phyloP scores from a whole-genome alignment of 306 rosid genomes.

The Arachis stenosperma region DNA sequence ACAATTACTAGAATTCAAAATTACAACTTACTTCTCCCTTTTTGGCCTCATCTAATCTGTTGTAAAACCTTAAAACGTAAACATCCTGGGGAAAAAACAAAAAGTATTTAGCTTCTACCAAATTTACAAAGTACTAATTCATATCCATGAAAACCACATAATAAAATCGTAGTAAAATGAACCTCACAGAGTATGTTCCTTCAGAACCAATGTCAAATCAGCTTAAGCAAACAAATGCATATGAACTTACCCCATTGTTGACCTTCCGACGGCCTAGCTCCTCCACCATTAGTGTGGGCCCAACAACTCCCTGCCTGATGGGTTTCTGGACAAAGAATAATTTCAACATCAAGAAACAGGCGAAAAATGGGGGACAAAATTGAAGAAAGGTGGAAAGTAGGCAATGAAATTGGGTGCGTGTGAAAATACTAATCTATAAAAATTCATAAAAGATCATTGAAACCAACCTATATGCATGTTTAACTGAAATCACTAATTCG shows the following conservation, averaged over 20 bases:
- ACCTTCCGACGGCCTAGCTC: constrained; percentile 80
- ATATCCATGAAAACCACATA: not conserved
- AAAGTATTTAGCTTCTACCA: constrained; percentile 40
- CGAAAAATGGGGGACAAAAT: not conserved
- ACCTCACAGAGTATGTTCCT: constrained; percentile 22
- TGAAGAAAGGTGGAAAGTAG: constrained; percentile 19
- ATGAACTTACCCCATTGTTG: constrained; percentile 61
- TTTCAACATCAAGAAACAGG: not conserved
- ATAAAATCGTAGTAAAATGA: constrained; percentile 3
- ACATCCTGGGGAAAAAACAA: constrained; percentile 63
- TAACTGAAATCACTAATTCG: not conserved
- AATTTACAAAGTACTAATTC: constrained; percentile 30
- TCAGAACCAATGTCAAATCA: constrained; percentile 24
- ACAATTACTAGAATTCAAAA: constrained; percentile 23
- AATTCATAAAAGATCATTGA: constrained; percentile 4
- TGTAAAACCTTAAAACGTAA: constrained; percentile 82
- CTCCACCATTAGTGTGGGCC: constrained; percentile 89
- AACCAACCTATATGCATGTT: not conserved
- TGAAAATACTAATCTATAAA: not conserved
- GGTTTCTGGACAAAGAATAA: constrained; percentile 66
- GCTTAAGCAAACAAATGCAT: constrained; percentile 22
- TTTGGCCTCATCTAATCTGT: constrained; percentile 84
- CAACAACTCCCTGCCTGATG: constrained; percentile 79
- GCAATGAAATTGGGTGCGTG: not conserved
- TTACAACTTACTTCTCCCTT: constrained; percentile 88